Evolutionary conservation across 805 yeast genomes (phyloP), one percentile per base, ranked within the genome.

Genomic region (Candida tammaniensis): DNA sequence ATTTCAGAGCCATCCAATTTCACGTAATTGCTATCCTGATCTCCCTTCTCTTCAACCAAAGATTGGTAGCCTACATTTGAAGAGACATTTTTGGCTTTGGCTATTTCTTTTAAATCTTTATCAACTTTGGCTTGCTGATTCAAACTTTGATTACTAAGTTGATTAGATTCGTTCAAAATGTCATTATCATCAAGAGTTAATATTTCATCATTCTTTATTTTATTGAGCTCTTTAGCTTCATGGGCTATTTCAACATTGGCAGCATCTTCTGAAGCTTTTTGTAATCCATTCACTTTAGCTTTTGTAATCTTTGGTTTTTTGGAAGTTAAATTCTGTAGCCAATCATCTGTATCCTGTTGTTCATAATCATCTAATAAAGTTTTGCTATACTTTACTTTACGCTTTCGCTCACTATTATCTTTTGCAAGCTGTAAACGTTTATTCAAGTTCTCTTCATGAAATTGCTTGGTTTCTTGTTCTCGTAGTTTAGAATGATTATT

Each of bases 101-200:
- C 42, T 23, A 35, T 35, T 4, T 24, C 31, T 7, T 38, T 27
- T 7, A 61, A 33, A 16, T 56, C 54, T 17, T 56, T 44, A 34
- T 57, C 47, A n/a, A 60, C 52, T 38, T 56, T 61, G 3, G 51
- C 46, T 12, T 48, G 37, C 41, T 38, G 21, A 11, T 38, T 17
- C 40, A 55, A 50, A 40, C 46, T 54, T n/a, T 66, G 72, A 33
- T 76, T 66, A 18, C 53, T 64, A 19, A 80, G 49, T 17, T 46
- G 49, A 26, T 55, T 64, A 5, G 41, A 53, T 16, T 49, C 61
- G 35, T 51, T 67, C 11, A 65, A 43, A 11, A 73, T 40, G 15
- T 57, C 54, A n/a, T 52, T 45, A 43, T 80, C 86, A 30, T 76
- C 70, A 31, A 83, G 59, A 0, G 88, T 82, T 33, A 84, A 57